Evolutionary conservation across 176 grass and related monocot species (phyloP).

Genomic region (Guadua angustifolia): DNA sequence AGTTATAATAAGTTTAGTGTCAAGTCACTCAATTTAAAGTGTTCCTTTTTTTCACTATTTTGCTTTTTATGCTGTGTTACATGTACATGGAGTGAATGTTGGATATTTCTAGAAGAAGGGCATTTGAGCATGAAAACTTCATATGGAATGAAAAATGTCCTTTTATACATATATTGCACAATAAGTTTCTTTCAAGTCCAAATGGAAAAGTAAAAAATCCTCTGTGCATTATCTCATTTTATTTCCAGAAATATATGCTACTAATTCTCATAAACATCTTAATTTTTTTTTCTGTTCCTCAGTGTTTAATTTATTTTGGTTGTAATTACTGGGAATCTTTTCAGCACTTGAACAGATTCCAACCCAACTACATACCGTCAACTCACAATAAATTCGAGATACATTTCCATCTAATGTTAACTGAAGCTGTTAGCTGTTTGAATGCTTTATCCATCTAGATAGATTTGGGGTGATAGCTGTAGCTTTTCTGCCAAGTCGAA

Average conservation of each 20-base stretch:
- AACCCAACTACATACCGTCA: neutral
- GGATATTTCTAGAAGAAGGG: neutral
- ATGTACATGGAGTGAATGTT: neutral
- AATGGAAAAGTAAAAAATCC: neutral
- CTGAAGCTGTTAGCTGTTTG: neutral
- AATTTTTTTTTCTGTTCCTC: neutral
- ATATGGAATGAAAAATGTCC: neutral
- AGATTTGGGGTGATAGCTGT: neutral
- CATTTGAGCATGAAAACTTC: neutral
- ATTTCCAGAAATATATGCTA: neutral
- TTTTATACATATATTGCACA: neutral
- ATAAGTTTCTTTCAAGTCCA: neutral
- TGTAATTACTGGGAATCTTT: neutral
- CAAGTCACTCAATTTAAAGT: neutral
- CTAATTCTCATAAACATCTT: neutral
- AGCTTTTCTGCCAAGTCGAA: neutral
- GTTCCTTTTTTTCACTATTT: neutral
- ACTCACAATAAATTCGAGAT: neutral
- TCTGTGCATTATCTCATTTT: neutral
- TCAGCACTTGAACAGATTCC: neutral
- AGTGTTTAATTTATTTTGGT: neutral
- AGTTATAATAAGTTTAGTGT: neutral
- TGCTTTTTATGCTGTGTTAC: neutral
- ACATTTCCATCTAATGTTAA: neutral
- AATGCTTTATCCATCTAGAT: constrained; percentile 17